Evolutionary conservation across 83 land plant genomes (phyloP).

Genomic region (Picea abies): DNA sequence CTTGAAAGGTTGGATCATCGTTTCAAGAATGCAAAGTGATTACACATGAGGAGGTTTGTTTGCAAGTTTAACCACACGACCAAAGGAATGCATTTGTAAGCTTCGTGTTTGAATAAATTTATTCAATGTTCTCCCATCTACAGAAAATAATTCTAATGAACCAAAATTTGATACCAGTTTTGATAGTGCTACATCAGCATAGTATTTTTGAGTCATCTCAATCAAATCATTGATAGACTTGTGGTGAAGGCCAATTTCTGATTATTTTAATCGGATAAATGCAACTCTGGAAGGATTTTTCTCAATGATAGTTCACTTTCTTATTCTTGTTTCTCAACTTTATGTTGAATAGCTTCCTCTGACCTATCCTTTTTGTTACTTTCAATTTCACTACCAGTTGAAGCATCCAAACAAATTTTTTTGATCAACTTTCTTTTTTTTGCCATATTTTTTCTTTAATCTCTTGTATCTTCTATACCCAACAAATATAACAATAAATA

Average conservation of each 20-base stretch:
- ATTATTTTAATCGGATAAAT: constrained; percentile 69
- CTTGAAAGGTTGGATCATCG: constrained; percentile 91
- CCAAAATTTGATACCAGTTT: constrained; percentile 98
- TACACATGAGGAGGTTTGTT: constrained; percentile 92
- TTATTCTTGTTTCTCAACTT: constrained; percentile 32
- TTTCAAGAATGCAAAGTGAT: constrained; percentile 94
- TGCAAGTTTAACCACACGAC: constrained; percentile 96
- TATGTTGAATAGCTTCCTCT: constrained; percentile 21
- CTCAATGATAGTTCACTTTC: background rate
- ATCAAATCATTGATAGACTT: constrained; percentile 87
- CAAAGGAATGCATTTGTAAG: constrained; percentile 86
- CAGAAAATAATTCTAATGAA: constrained; percentile 93
- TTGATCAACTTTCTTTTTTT: constrained; percentile 2
- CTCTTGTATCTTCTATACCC: constrained; percentile 17
- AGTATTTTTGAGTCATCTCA: constrained; percentile 56
- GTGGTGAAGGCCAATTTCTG: constrained; percentile 74
- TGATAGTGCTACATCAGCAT: constrained; percentile 57
- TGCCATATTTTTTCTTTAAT: constrained; percentile 31
- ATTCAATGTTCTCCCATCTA: constrained; percentile 94
- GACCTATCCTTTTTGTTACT: background rate
- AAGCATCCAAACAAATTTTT: constrained; percentile 23
- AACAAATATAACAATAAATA: too few species aligned
- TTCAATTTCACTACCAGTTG: constrained; percentile 1
- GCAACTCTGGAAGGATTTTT: constrained; percentile 60
- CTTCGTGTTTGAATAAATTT: constrained; percentile 98